phyloP scores from a whole-genome alignment of 2,329 filamentous ascomycete species.

The Podosphaera aphanis region DNA sequence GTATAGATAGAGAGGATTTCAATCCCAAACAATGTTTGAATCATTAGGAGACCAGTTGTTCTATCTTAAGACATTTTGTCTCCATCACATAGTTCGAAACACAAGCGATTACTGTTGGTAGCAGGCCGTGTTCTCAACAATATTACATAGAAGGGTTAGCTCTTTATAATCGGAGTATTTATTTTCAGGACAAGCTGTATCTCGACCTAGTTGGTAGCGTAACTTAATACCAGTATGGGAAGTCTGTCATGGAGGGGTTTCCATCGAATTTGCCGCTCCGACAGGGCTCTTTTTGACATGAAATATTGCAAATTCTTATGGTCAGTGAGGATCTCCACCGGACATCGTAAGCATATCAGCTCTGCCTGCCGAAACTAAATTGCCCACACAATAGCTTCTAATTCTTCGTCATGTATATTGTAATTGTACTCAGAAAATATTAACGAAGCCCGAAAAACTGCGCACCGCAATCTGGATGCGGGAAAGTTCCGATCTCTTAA shows the following conservation, averaged over 20 bases:
- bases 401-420: background rate
- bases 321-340: background rate
- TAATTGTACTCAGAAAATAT: background rate
- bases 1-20: too few relatives aligned
- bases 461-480: too few relatives aligned
- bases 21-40: too few relatives aligned
- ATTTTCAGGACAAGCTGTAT: too few relatives aligned
- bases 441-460: background rate
- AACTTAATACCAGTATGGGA: background rate
- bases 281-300: background rate
- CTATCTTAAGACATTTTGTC: too few relatives aligned
- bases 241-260: background rate
- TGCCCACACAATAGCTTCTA: background rate
- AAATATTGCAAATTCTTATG: too few relatives aligned
- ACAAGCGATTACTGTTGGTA: too few relatives aligned
- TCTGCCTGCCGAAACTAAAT: background rate
- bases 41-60: too few relatives aligned
- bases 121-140: too few relatives aligned
- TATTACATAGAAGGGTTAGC: too few relatives aligned
- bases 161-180: too few relatives aligned
- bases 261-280: background rate
- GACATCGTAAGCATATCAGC: background rate
- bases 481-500: background rate
- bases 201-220: background rate
- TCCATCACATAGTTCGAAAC: too few relatives aligned